Conservation (phyloP, 2,329 filamentous ascomycete species). For the Xylaria sp. region DNA sequence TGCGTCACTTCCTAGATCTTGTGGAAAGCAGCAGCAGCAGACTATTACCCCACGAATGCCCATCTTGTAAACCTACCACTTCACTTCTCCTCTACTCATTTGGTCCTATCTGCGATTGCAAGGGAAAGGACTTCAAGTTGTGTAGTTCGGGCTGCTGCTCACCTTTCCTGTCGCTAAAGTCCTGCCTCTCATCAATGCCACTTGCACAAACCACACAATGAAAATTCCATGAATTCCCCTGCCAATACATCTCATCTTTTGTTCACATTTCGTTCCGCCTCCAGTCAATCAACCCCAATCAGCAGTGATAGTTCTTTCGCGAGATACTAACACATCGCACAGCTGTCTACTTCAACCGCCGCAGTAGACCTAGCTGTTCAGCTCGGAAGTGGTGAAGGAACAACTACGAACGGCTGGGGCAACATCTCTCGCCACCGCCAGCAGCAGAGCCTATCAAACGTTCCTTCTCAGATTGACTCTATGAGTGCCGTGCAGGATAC, state of each 20-base stretch:
- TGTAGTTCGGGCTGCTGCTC: neutral
- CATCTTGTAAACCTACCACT: neutral
- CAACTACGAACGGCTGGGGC: constrained; percentile 65
- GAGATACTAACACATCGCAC: constrained; percentile 52
- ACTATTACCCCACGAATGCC: neutral
- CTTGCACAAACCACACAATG: constrained; percentile 8
- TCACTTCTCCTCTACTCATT: neutral
- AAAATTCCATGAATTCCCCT: neutral
- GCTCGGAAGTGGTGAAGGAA: constrained; percentile 66
- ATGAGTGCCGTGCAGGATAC: constrained; percentile 57
- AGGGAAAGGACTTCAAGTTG: neutral
- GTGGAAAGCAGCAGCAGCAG: neutral
- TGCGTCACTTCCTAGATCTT: neutral
- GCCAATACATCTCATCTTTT: neutral
- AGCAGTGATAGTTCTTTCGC: constrained; percentile 7
- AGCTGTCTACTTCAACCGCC: constrained; percentile 84
- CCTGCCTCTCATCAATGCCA: constrained; percentile 20
- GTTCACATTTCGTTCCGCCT: constrained; percentile 25
- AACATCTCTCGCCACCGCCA: constrained; percentile 75
- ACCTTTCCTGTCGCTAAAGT: constrained; percentile 22
- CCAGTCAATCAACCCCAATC: constrained; percentile 7
- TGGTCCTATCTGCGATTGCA: neutral
- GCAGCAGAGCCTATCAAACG: constrained; percentile 66
- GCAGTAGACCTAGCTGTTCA: constrained; percentile 82
- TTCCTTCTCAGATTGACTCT: constrained; percentile 54